Base-by-base conservation (phyloP, 495 filamentous ascomycete species). In the Xylona heveae region DNA sequence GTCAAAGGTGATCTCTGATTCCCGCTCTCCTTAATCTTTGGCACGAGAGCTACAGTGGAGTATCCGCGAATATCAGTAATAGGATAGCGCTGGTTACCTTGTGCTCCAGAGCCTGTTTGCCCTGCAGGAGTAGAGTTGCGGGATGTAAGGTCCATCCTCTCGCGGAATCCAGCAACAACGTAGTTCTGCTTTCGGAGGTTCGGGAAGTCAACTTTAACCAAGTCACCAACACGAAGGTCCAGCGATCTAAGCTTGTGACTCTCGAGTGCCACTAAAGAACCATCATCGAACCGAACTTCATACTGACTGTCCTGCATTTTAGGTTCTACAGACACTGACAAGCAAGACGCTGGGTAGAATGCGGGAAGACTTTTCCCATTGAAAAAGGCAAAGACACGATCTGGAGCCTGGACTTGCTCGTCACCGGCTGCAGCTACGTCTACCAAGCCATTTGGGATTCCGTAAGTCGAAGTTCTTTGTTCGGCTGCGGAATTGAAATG, bases 311-410 rank as follows among this genome's bases (percentile, higher is more conserved):
- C 20, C 6, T 18, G 18, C 15, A 39, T 38, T 19, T 31, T 31
- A 5, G 19, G 8, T n/a, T n/a, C 6, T 34, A 32, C 21, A 19
- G 27, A 30, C 36, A 15, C 6, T 15, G 6, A 25, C 42, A 12
- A 55, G 33, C 50, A 58, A 0, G 49, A 54, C 6, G 55, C 55
- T 4, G 55, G 51, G 28, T 51, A 58, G 40, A 42, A 59, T 19
- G 26, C 35, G 24, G 36, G 41, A 38, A 23, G 41, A 6, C 15
- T 27, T 7, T 25, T 8, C 9, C 52, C 44, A 25, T 47, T 51
- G 42, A 53, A 58, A 7, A 40, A 38, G n/a, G 55, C 55, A 23
- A 59, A 43, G 13, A 59, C 41, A 7, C 55, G 29, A 35, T 43
- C 43, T 8, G 48, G 46, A 12, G 32, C 32, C 10, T 33, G 13